Conservation (phyloP, 2,329 filamentous ascomycete species). For the Colletotrichum sp. region DNA sequence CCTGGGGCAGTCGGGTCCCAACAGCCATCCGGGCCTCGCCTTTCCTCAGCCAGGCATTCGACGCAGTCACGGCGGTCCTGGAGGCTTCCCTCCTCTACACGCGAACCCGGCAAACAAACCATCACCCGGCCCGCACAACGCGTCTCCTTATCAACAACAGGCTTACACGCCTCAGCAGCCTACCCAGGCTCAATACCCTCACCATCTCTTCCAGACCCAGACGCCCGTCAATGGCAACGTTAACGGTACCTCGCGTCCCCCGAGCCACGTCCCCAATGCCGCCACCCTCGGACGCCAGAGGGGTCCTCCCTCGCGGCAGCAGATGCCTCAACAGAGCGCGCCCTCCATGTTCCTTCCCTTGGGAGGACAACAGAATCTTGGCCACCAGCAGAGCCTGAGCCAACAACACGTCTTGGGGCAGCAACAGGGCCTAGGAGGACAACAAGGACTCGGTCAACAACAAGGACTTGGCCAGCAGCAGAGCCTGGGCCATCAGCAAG, state of each 20-base stretch:
- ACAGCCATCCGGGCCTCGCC: constrained; percentile 57
- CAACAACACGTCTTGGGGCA: constrained; percentile 18
- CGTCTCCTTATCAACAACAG: constrained; percentile 60
- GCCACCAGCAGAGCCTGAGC: constrained; percentile 19
- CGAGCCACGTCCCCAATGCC: constrained; percentile 52
- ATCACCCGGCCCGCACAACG: constrained; percentile 58
- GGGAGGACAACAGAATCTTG: constrained; percentile 9
- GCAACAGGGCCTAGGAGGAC: constrained; percentile 9
- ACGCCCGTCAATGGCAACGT: constrained; percentile 53
- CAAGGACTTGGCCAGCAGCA: constrained; percentile 18
- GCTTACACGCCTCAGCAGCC: constrained; percentile 59
- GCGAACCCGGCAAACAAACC: constrained; percentile 59
- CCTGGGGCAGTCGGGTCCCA: constrained; percentile 54
- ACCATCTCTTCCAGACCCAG: constrained; percentile 57
- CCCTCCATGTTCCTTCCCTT: constrained; percentile 41
- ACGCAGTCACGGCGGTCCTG: constrained; percentile 36
- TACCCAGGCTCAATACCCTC: constrained; percentile 51
- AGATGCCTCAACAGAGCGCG: constrained; percentile 45
- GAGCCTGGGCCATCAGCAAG: constrained; percentile 10
- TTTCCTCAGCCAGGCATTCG: constrained; percentile 57
- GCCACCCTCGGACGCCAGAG: constrained; percentile 51
- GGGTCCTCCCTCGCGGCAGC: constrained; percentile 48
- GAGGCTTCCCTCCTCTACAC: constrained; percentile 50
- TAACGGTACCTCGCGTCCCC: constrained; percentile 51
- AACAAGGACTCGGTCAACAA: constrained; percentile 11